A percentile compares a stretch with the other conserved stretches of the same genome.
Conservation (phyloP, 1,284 basidiomycete genomes). For the Pseudozyma tsukubaensis region DNA sequence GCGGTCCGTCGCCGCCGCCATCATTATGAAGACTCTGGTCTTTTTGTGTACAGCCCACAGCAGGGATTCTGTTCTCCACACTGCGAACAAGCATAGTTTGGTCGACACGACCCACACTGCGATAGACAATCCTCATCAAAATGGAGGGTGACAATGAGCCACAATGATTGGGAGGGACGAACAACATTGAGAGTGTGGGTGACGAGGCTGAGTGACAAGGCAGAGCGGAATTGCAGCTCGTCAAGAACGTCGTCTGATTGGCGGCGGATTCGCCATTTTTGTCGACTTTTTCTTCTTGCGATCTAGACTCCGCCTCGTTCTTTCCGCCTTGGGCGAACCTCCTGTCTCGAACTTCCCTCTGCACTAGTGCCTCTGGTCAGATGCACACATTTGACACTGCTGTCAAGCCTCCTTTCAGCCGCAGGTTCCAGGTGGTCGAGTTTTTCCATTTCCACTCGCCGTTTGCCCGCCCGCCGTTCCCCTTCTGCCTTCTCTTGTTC, state of each 20-base stretch:
- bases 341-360: not conserved
- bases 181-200: not conserved
- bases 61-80: too few species aligned
- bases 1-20: too few species aligned
- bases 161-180: too few species aligned
- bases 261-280: conserved; percentile 16
- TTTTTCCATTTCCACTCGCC: conserved; percentile 13
- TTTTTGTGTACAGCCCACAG: too few species aligned
- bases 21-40: too few species aligned
- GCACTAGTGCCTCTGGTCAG: not conserved
- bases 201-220: not conserved
- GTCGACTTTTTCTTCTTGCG: conserved; percentile 4
- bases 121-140: too few species aligned
- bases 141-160: too few species aligned
- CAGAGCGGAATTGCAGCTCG: not conserved
- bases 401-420: conserved; percentile 1
- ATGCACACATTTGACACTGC: conserved; percentile 1
- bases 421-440: not conserved
- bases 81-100: too few species aligned
- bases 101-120: too few species aligned
- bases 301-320: conserved; percentile 21
- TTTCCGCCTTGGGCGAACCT: not conserved
- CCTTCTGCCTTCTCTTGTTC: not conserved
- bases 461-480: not conserved
- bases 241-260: conserved; percentile 15